Base-by-base conservation (phyloP, 2,329 filamentous ascomycete species). In the Zymoseptoria brevis region DNA sequence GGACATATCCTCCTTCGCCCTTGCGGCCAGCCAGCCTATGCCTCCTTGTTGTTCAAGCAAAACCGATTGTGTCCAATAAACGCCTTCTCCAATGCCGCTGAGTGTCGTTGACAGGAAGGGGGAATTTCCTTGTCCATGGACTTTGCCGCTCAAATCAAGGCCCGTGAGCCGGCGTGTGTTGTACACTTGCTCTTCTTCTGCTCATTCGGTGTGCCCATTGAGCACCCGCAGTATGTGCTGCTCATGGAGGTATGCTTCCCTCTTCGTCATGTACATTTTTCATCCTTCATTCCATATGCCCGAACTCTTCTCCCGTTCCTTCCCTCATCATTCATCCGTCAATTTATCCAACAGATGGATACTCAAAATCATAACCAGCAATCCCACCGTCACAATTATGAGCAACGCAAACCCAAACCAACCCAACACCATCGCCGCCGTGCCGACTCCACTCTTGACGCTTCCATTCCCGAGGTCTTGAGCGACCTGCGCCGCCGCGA, bases 331-430 rank as follows among this genome's bases (percentile, higher is more conserved):
- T 53, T 72, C 68, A 56, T 80, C 78, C 60, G 78, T 79, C 69
- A 80, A 73, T 60, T 88, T 82, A 67, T 85, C 82, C 65, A 96
- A 77, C 58, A 96, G 81, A 67, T 87, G 83, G 72, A 96, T 94
- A 77, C 91, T 96, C 74, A 97, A 78, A 69, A 96, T 96, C 91
- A 97, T 97, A 70, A 96, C 88, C 63, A 99, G 79, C 75, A 97
- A 76, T 58, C 93, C 94, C 70, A 97, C 94, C 54, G 93, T 97
- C 56, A 97, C 93, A 62, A 97, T 87, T 68, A 99, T 96, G 65
- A 99, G 81, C 56, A 97, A 75, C 21, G 89, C 88, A 71, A 99
- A 97, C 50, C 90, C 89, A 76, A 99, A 97, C 94, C 94, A 99
- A 60, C 94, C 94, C 71, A 99, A 81, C 19, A 96, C 89, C 90